Percentiles rank a stretch among this genome's conserved stretches.
These are phyloP conservation scores for Powellomyces hirtus DNA, from an alignment of 192 early-diverging fungal genomes.

Conservation along the genomic window DNA sequence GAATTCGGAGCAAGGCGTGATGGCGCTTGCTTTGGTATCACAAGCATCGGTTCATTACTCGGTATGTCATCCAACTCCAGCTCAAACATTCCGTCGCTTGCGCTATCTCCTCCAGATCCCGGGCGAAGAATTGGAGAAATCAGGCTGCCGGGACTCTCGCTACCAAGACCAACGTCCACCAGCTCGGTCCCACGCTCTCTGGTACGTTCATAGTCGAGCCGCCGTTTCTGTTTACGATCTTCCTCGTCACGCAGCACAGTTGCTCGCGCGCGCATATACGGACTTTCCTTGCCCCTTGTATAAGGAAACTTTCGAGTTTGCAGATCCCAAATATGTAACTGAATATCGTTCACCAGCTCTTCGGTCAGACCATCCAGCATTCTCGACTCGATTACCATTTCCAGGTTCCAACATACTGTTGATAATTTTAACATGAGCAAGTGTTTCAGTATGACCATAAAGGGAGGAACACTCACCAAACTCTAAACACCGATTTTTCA, in stretches of 20 bases:
- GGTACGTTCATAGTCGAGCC: slow-evolving; percentile 13
- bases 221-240: background rate
- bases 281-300: slow-evolving; percentile 30
- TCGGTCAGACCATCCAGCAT: slow-evolving; percentile 15
- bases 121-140: background rate
- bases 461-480: slow-evolving; percentile 32
- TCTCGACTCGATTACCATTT: slow-evolving; percentile 25
- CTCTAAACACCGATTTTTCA: slow-evolving; percentile 54
- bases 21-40: no score
- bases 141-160: background rate
- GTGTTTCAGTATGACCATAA: background rate
- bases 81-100: slow-evolving; percentile 25
- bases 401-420: slow-evolving; percentile 38
- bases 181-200: background rate
- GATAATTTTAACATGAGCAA: background rate
- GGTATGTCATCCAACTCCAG: slow-evolving; percentile 36
- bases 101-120: background rate
- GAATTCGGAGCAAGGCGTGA: no score
- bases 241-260: background rate
- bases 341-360: slow-evolving; percentile 27
- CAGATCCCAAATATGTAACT: slow-evolving; percentile 19
- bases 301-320: slow-evolving; percentile 30
- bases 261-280: slow-evolving; percentile 17
- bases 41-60: no score
- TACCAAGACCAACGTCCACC: background rate